A percentile compares a stretch with the other conserved stretches of the same genome.
These are phyloP conservation scores for Elaeis oleifera DNA, from an alignment of 202 grass and related monocot genomes.

Conservation along the genomic window DNA sequence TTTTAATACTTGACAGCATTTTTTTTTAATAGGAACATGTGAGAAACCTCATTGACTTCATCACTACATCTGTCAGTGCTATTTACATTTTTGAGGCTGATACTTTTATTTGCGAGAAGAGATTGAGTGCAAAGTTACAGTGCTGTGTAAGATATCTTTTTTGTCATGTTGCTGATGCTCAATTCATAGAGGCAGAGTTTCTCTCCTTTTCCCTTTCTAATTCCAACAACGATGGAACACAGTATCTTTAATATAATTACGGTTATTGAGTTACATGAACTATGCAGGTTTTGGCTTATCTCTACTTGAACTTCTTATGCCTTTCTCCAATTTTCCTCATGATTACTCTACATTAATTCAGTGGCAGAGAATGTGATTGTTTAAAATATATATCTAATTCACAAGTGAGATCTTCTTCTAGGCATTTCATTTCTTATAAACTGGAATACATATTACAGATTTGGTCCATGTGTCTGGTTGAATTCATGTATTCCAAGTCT, in stretches of 20 bases:
- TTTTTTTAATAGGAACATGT: constrained; percentile 18
- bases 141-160: constrained; percentile 42
- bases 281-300: constrained; percentile 4
- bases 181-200: constrained; percentile 4
- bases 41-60: constrained; percentile 11
- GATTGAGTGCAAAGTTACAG: constrained; percentile 18
- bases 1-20: constrained; percentile 3
- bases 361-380: too few relatives aligned
- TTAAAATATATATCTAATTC: too few relatives aligned
- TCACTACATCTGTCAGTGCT: constrained; percentile 12
- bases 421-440: too few relatives aligned
- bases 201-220: not conserved
- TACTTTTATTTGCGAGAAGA: constrained; percentile 14
- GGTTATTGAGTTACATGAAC: constrained; percentile 2
- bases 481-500: too few relatives aligned
- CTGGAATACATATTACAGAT: too few relatives aligned
- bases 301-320: not conserved
- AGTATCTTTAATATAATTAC: not conserved
- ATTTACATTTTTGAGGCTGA: constrained; percentile 31
- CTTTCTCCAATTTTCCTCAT: too few relatives aligned
- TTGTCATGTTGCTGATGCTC: constrained; percentile 18
- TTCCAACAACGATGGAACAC: not conserved
- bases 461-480: too few relatives aligned
- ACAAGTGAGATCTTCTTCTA: too few relatives aligned
- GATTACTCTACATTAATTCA: too few relatives aligned